These are phyloP conservation scores for Sporobolomyces phaffii DNA, from an alignment of 768 basidiomycete species.

Conservation along the genomic window DNA sequence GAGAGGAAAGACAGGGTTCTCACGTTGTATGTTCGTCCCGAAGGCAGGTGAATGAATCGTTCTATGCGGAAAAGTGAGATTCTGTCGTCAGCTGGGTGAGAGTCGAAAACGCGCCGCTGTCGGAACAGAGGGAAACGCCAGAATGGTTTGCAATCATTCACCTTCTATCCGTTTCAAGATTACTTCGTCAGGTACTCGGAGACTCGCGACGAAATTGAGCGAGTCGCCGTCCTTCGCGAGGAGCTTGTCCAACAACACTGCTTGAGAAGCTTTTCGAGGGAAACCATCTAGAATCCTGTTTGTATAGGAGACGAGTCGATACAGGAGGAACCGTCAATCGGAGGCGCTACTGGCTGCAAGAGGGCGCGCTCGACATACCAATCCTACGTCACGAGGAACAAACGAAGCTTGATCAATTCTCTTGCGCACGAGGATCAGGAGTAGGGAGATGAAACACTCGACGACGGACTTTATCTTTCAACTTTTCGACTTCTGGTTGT, in stretches of 20 bases:
- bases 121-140: no score
- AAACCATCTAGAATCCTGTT: conserved; percentile 86
- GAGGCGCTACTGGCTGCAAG: no score
- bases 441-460: background rate
- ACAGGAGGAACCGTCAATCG: no score
- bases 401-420: conserved; percentile 39
- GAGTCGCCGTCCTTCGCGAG: conserved; percentile 51
- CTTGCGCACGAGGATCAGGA: conserved; percentile 24
- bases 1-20: background rate
- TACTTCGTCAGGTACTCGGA: conserved; percentile 80
- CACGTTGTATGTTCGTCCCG: conserved; percentile 83
- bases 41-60: conserved; percentile 80
- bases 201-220: conserved; percentile 78
- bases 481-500: conserved; percentile 63
- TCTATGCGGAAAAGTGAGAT: conserved; percentile 48
- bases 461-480: conserved; percentile 37
- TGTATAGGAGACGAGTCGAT: no score
- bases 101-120: no score
- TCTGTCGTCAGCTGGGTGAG: no score
- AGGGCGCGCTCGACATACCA: conserved; percentile 4
- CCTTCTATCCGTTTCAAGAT: conserved; percentile 74
- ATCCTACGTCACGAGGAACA: background rate
- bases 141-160: no score
- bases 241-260: conserved; percentile 67
- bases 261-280: conserved; percentile 81